Evolutionary conservation across 2,329 filamentous ascomycete species (phyloP), one percentile per base, ranked within the genome.

Genomic region (Xylariaceae sp.): DNA sequence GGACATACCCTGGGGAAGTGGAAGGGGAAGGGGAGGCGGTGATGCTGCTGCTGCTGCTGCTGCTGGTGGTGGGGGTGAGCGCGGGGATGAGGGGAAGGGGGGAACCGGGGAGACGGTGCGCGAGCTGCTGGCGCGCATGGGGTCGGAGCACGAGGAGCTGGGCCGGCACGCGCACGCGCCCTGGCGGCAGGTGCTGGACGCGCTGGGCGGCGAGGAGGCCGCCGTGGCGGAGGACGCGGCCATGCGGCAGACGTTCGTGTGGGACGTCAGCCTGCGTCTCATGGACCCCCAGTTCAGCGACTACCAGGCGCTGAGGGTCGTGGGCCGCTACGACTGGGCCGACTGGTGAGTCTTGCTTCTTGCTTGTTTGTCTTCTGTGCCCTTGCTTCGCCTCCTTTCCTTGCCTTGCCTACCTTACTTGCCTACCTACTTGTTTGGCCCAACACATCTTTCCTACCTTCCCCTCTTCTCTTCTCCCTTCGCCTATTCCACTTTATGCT

Each of bases 311-410:
- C 17, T 31, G 18, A 13, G 16, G 29, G 29, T 22, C 10, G n/a
- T 31, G 5, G 18, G 18, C 12, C 15, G 29, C 9, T 31, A 10
- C 5, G 29, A 31, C 16, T 31, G 29, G 29, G 29, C 29, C 8
- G 29, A 31, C 15, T 31, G 29, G 29, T 31, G 18, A 31, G 29
- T 6, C 9, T 22, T 31, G 5, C n/a, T 31, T 22, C 29, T 31
- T 23, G 8, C 21, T n/a, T n/a, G 8, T n/a, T n/a, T n/a, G 8
- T n/a, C 21, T n/a, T n/a, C 21, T n/a, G 8, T n/a, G 8, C 21
- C 21, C n/a, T n/a, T n/a, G n/a, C n/a, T n/a, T n/a, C n/a, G n/a
- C n/a, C n/a, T n/a, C n/a, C n/a, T n/a, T n/a, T n/a, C n/a, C n/a
- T n/a, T n/a, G n/a, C n/a, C n/a, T n/a, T n/a, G n/a, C n/a, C n/a